Evolutionary conservation across 1,139 yeast genomes (phyloP), one percentile per base, ranked within the genome.

Genomic region (Saccharomyces hybrid): DNA sequence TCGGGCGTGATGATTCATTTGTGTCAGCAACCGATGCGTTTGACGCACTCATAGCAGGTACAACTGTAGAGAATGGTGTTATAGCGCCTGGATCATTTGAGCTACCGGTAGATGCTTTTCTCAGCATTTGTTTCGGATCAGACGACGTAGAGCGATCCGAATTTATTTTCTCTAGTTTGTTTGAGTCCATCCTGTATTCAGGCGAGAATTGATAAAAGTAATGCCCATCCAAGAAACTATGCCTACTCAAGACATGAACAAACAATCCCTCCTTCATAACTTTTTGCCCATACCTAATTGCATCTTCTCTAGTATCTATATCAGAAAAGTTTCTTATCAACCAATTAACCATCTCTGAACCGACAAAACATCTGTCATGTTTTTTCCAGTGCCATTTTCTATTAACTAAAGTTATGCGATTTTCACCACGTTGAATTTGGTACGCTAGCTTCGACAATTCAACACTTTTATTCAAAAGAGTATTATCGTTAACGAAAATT

Each of bases 371-470:
- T 59, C 86, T 81, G 38, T 78, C 76, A 69, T 89, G 95, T 9
- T 79, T 75, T 59, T 84, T 84, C 80, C 91, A 84, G 69, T 93
- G 98, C 99, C 99, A 93, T 29, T 84, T 80, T 62, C 98, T 76
- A 64, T 90, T 96, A 1, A 81, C 83, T 49, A 93, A 75, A 7
- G 50, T 77, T 73, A 54, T 85, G 73, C 11, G 90, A 84, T 51
- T 74, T 67, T 21, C 77, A 71, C 51, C 88, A 75, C 64, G 55
- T 50, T 87, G 96, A 53, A 91, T 69, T 55, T 86, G 90, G 4
- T 73, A 73, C 0, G 93, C 87, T 48, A 91, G 70, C 38, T 77
- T 81, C 0, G 69, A 58, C 56, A 84, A 55, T 7, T 76, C 72
- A 2, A 78, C 71, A 6, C 69, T 68, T 58, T 73, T 77, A 52